Base-by-base conservation (phyloP, 2,329 filamentous ascomycete genomes). In the Aspergillus ibericus region DNA sequence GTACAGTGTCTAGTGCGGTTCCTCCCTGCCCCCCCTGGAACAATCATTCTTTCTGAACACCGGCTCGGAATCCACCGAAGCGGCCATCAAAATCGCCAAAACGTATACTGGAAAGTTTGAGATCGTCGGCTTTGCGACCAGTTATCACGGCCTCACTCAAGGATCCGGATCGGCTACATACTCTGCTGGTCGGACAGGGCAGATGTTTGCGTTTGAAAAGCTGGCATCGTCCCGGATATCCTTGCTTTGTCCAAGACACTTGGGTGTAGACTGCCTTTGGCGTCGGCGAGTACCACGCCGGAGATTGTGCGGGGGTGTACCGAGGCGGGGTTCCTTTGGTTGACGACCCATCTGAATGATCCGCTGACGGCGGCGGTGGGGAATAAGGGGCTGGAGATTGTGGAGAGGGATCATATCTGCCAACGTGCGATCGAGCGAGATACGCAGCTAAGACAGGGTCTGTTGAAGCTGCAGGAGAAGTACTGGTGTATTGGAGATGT, bases 81-180 rank as follows among this genome's bases (percentile, higher is more conserved):
- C 84, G 3, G 86, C 86, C 2, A 85, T 89, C 58, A 84, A 85
- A 57, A 78, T 89, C 63, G 86, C 86, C 3, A 89, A 89, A 64
- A 72, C 78, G 9, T 86, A 82, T 65, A 89, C 86, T 0, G 84
- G 85, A 1, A 88, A 86, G 53, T 88, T 85, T 64, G 85, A 88
- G 68, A 81, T 89, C 52, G 83, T 88, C 5, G 86, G 78, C 0
- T 76, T 88, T 53, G 80, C 79, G 0, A 81, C 81, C 0, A 84
- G 81, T 34, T 89, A 81, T 76, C 86, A 89, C 70, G 86, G 86
- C 15, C 76, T 89, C 58, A 88, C 85, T 0, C 76, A 77, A 4
- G 82, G 77, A 3, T 78, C 85, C 0, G 73, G 78, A 0, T 78
- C 78, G 0, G 82, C 84, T 0, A 82, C 82, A 2, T 71, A 68